phyloP scores from a whole-genome alignment of 2,329 filamentous ascomycete genomes.

The Cladosporium phlei region DNA sequence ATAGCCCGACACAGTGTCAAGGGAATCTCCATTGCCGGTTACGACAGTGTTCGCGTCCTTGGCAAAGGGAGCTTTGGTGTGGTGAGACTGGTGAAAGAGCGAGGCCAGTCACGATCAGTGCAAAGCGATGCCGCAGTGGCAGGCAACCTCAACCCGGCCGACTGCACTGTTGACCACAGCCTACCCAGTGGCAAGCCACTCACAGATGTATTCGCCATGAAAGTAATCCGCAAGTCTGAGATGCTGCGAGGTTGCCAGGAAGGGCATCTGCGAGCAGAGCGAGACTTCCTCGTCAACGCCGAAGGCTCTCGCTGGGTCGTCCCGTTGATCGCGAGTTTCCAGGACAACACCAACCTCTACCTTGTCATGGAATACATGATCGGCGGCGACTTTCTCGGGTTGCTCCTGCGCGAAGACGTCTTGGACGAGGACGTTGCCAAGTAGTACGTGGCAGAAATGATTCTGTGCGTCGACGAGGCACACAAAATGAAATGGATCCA shows the following conservation, averaged over 20 bases:
- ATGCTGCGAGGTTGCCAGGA: constrained; percentile 92
- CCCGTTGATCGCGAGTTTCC: constrained; percentile 80
- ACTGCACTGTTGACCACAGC: constrained; percentile 7
- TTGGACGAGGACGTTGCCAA: constrained; percentile 72
- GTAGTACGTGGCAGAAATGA: constrained; percentile 94
- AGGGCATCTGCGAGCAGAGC: constrained; percentile 82
- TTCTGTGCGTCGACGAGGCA: constrained; percentile 87
- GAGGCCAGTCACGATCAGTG: constrained; percentile 21
- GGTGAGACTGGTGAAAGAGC: constrained; percentile 68
- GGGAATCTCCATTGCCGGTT: constrained; percentile 57
- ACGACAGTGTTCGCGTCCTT: constrained; percentile 74
- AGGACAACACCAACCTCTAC: constrained; percentile 79
- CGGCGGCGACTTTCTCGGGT: constrained; percentile 84
- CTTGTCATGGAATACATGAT: constrained; percentile 99
- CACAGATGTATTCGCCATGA: constrained; percentile 84
- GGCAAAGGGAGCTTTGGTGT: constrained; percentile 95
- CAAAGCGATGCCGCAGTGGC: background rate
- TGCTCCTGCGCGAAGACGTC: constrained; percentile 79
- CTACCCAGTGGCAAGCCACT: constrained; percentile 26
- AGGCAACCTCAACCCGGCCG: background rate
- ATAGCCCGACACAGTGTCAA: constrained; percentile 45
- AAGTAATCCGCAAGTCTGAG: constrained; percentile 87
- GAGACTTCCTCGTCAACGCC: constrained; percentile 85
- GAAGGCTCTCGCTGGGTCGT: constrained; percentile 90
- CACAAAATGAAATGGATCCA: constrained; percentile 88